Conservation (phyloP, 352 stramenopile genomes). For the Elongisporangium undulatum region DNA sequence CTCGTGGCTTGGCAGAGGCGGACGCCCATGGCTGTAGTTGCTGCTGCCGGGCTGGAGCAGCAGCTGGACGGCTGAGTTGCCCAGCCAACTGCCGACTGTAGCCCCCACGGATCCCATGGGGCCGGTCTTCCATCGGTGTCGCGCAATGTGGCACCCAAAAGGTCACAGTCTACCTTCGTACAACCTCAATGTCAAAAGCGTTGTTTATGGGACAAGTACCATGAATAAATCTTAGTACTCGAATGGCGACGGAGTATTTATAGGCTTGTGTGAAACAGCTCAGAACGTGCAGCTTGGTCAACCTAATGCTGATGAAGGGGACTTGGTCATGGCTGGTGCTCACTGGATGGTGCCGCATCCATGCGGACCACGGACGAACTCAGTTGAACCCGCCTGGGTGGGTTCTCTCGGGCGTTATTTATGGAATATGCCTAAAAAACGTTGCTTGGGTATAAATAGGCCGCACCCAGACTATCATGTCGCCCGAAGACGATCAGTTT, state of each 20-base stretch:
- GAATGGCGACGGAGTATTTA: not conserved
- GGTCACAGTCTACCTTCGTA: not conserved
- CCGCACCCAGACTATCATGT: not conserved
- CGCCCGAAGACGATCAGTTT: not conserved
- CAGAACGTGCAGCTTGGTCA: not conserved
- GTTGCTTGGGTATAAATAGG: not conserved
- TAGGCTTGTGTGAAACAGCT: not conserved
- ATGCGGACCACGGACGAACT: not conserved
- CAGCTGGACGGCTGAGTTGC: not conserved
- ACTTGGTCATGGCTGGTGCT: not conserved
- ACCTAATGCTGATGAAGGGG: too few relatives aligned
- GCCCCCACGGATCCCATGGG: not conserved
- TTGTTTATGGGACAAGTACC: not conserved
- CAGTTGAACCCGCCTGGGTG: not conserved
- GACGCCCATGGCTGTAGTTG: conserved; percentile 7
- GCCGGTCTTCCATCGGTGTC: not conserved
- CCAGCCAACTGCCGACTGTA: conserved; percentile 20
- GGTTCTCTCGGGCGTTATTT: not conserved
- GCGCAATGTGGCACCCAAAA: not conserved
- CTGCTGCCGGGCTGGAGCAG: conserved; percentile 15
- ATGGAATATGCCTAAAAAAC: not conserved
- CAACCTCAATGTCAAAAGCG: not conserved
- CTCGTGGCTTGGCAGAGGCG: not conserved
- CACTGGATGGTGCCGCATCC: not conserved
- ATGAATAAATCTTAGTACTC: not conserved